Percentiles rank a stretch among this genome's conserved stretches.
Conservation (phyloP, 352 stramenopile genomes). For the Globisporangium splendens region DNA sequence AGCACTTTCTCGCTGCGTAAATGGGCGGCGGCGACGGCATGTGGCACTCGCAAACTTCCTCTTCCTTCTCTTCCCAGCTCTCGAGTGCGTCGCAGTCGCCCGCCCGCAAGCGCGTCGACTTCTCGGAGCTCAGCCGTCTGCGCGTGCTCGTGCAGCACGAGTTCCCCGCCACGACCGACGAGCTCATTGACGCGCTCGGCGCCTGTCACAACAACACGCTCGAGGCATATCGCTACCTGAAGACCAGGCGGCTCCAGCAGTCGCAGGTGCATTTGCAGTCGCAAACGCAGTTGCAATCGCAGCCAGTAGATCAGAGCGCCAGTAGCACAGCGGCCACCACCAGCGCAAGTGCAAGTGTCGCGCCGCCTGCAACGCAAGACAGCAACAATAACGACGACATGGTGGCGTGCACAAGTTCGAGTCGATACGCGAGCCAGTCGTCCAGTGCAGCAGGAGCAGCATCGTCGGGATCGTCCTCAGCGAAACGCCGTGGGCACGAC, state of each 20-base stretch:
- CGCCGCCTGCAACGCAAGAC: not conserved
- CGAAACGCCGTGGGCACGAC: slow-evolving; percentile 9
- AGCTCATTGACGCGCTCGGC: slow-evolving; percentile 43
- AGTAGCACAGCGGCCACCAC: not conserved
- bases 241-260: slow-evolving; percentile 25
- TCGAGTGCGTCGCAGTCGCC: not conserved
- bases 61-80: too few species aligned
- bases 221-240: slow-evolving; percentile 52
- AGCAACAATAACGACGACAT: not conserved
- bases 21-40: slow-evolving; percentile 17
- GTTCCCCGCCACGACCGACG: slow-evolving; percentile 36
- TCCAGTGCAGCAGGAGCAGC: not conserved
- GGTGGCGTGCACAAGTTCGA: not conserved
- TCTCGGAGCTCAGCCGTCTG: slow-evolving; percentile 50
- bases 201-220: slow-evolving; percentile 37
- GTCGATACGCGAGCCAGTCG: not conserved
- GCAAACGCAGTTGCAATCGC: not conserved
- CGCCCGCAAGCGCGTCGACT: slow-evolving; percentile 17
- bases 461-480: not conserved
- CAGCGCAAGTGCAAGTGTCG: not conserved
- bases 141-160: slow-evolving; percentile 61
- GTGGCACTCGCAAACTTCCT: slow-evolving; percentile 8
- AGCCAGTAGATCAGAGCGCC: not conserved
- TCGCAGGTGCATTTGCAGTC: not conserved
- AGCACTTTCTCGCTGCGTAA: not conserved